Conservation (phyloP, 1,139 yeast species). For the Yamadazyma pseudoaaseri region DNA sequence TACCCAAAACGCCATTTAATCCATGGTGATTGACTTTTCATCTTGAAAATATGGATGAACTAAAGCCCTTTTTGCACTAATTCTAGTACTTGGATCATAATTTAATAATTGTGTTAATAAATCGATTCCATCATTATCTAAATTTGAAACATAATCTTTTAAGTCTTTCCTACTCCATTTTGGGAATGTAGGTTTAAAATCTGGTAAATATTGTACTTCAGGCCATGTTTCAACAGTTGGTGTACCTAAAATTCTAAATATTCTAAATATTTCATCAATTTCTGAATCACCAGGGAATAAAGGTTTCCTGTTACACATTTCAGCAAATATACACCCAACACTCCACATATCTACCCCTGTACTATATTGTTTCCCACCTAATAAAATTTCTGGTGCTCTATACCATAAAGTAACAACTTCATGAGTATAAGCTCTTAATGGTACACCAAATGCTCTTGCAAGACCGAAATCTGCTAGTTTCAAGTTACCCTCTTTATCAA, state of each 20-base stretch:
- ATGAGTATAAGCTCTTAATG: slow-evolving; percentile 92
- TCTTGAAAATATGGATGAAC: slow-evolving; percentile 87
- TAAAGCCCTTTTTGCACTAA: slow-evolving; percentile 91
- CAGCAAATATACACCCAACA: slow-evolving; percentile 97
- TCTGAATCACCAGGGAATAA: slow-evolving; percentile 97
- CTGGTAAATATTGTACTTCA: slow-evolving; percentile 90
- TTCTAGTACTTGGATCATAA: slow-evolving; percentile 92
- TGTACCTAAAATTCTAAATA: slow-evolving; percentile 89
- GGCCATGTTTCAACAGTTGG: slow-evolving; percentile 97
- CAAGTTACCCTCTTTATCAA: slow-evolving; percentile 91
- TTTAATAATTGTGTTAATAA: slow-evolving; percentile 75
- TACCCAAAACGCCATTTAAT: slow-evolving; percentile 15
- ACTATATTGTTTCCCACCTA: slow-evolving; percentile 96
- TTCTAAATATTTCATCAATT: slow-evolving; percentile 94
- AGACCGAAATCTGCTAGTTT: slow-evolving; percentile 96
- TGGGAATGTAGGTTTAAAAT: slow-evolving; percentile 93
- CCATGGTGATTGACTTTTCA: slow-evolving; percentile 44
- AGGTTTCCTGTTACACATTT: slow-evolving; percentile 95
- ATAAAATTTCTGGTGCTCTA: slow-evolving; percentile 91
- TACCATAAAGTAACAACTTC: slow-evolving; percentile 99
- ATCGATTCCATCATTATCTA: slow-evolving; percentile 82
- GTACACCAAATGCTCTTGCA: slow-evolving; percentile 97
- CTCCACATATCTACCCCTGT: slow-evolving; percentile 99
- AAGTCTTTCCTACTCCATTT: slow-evolving; percentile 84
- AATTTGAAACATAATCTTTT: slow-evolving; percentile 70